These are phyloP conservation scores for Cladosporium sphaerospermum DNA, from an alignment of 2,329 filamentous ascomycete species.

Conservation along the genomic window DNA sequence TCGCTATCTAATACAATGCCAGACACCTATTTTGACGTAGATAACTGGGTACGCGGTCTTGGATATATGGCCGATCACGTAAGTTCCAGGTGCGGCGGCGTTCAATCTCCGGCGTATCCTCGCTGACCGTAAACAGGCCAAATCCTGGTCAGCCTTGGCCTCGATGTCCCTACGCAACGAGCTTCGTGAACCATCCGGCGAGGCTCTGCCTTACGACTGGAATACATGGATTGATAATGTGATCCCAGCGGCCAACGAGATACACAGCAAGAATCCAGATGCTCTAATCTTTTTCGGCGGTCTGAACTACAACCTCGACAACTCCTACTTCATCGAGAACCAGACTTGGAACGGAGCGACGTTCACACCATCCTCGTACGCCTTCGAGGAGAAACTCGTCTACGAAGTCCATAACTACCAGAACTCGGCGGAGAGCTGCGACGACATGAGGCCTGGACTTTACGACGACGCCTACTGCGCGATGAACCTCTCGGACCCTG, in stretches of 20 bases:
- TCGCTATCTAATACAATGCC: background rate
- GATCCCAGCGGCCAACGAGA: slow-evolving; percentile 43
- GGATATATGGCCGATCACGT: slow-evolving; percentile 53
- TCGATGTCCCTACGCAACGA: slow-evolving; percentile 53
- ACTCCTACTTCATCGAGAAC: slow-evolving; percentile 46
- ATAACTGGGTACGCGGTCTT: slow-evolving; percentile 56
- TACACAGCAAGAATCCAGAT: slow-evolving; percentile 47
- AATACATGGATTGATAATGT: slow-evolving; percentile 32
- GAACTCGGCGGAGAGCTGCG: slow-evolving; percentile 42
- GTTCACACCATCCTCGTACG: slow-evolving; percentile 45
- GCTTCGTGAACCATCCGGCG: slow-evolving; percentile 34
- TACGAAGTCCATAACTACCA: slow-evolving; percentile 59
- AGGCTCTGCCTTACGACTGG: slow-evolving; percentile 48
- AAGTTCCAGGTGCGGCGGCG: background rate
- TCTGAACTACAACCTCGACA: slow-evolving; percentile 50
- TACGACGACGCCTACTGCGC: slow-evolving; percentile 50
- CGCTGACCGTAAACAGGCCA: slow-evolving; percentile 19
- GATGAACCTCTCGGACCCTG: slow-evolving; percentile 34
- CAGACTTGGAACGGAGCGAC: slow-evolving; percentile 44
- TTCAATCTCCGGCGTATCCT: background rate
- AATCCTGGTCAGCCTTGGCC: slow-evolving; percentile 41
- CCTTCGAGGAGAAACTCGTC: slow-evolving; percentile 50
- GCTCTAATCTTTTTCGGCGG: slow-evolving; percentile 56
- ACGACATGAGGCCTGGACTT: slow-evolving; percentile 41
- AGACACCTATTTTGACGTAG: slow-evolving; percentile 52